Evolutionary conservation across 2,329 filamentous ascomycete species (phyloP), one percentile per base, ranked within the genome.

Genomic region (Aspergillus spinulosporus): DNA sequence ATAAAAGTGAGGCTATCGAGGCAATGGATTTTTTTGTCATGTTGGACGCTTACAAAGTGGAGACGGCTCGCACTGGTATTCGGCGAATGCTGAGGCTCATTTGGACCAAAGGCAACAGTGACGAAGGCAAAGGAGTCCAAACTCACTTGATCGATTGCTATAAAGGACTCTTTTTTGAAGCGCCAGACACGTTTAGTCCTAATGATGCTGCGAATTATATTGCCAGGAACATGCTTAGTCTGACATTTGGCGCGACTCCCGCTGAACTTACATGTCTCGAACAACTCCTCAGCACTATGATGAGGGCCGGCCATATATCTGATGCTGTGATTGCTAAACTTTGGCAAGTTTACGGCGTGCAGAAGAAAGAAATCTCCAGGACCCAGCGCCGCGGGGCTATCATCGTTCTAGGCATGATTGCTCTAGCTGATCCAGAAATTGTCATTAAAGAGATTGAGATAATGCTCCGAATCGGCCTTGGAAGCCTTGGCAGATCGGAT

Each of bases 61-160:
- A 97, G 72, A 90, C 94, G 64, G 92, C 95, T 69, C 92, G 96
- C 72, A 78, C 88, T 39, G 94, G 95, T 56, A 97, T 99, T 68
- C 85, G 93, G 57, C 88, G 92, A 56, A 99, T 99, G 94, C 82
- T 99, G 61, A 88, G 93, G 52, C 81, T 99, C 15, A 99, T 99
- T 72, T 99, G 94, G 94, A 99, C 94, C 62, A 99, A 99, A 76
- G 93, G 94, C 65, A 99, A 97, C 76, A 97, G 92, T 66, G 94
- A 99, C 68, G 95, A 99, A 80, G 94, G 95, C 66, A 99, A 97
- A 76, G 94, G 94, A 54, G 92, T 99, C 2, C 95, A 99, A 71
- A 90, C 89, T 2, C 94, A 99, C 74, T 82, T 99, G 31, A 96
- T 99, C 63, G 94, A 99, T 65, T 96, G 91, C 73, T 99, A 99